Conservation (phyloP, 352 stramenopile genomes). For the Halophytophthora batemanensis region DNA sequence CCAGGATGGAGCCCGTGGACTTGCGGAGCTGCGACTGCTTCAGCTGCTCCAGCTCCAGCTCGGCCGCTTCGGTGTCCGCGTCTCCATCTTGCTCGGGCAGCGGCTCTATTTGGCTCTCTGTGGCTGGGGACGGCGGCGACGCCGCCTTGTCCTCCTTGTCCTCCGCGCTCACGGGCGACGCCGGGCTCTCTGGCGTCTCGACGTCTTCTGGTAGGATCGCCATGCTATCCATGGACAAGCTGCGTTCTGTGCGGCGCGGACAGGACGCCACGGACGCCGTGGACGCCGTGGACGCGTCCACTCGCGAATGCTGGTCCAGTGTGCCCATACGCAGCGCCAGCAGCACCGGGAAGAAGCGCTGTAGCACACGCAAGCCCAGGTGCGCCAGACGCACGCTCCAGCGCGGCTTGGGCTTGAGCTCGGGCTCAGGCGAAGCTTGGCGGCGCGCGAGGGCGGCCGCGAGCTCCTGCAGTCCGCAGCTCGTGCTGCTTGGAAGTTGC, state of each 20-base stretch:
- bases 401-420: conserved; percentile 18
- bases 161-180: conserved; percentile 19
- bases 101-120: conserved; percentile 10
- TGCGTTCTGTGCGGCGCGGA: too few relatives aligned
- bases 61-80: conserved; percentile 9
- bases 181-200: conserved; percentile 9
- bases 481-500: not conserved
- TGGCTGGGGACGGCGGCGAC: conserved; percentile 12
- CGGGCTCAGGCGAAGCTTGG: conserved; percentile 2
- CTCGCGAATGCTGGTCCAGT: too few relatives aligned
- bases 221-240: conserved; percentile 3
- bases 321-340: not conserved
- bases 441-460: conserved; percentile 11
- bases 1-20: conserved; percentile 37
- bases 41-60: conserved; percentile 16
- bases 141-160: conserved; percentile 12
- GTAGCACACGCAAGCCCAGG: conserved; percentile 27
- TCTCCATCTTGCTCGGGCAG: conserved; percentile 13
- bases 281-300: not conserved
- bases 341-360: conserved; percentile 33
- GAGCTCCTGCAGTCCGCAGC: not conserved
- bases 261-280: not conserved
- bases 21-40: conserved; percentile 22
- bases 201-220: not conserved
- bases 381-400: conserved; percentile 36